Evolutionary conservation across 805 yeast species (phyloP).

Genomic region (Kodamaea leandrae): DNA sequence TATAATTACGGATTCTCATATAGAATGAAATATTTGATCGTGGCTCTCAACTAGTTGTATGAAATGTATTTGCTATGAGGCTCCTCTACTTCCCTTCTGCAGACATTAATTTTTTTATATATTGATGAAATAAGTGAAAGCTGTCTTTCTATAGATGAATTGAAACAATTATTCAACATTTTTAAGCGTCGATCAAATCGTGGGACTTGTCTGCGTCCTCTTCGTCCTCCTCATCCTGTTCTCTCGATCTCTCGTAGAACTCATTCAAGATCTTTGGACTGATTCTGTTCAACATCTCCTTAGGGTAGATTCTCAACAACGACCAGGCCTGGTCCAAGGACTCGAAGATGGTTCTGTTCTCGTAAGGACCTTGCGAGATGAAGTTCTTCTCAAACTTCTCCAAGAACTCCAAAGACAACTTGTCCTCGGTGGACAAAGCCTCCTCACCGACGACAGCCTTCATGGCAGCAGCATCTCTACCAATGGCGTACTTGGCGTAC

Average conservation of each 20-base stretch:
- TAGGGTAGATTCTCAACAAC: constrained; percentile 95
- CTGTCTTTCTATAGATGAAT: constrained; percentile 5
- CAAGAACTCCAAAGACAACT: constrained; percentile 92
- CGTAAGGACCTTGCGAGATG: constrained; percentile 95
- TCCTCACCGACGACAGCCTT: constrained; percentile 99
- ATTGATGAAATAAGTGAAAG: constrained; percentile 5
- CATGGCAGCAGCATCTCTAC: constrained; percentile 99
- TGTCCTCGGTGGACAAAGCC: constrained; percentile 96
- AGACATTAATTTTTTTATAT: constrained; percentile 3
- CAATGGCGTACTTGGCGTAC: constrained; percentile 98
- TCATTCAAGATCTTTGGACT: constrained; percentile 95
- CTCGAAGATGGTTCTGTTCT: constrained; percentile 90
- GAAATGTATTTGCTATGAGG: no score
- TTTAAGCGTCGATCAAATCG: constrained; percentile 43
- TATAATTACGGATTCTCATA: background rate
- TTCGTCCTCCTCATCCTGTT: constrained; percentile 48
- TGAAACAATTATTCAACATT: constrained; percentile 5
- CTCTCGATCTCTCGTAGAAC: constrained; percentile 88
- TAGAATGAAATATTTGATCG: no score
- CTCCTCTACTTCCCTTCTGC: no score
- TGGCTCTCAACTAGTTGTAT: no score
- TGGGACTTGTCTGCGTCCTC: constrained; percentile 39
- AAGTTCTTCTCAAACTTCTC: constrained; percentile 97
- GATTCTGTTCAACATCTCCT: constrained; percentile 97
- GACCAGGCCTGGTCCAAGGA: constrained; percentile 98